phyloP scores from a whole-genome alignment of 371 early-diverging fungal genomes.

The Syncephalastrum monosporum region DNA sequence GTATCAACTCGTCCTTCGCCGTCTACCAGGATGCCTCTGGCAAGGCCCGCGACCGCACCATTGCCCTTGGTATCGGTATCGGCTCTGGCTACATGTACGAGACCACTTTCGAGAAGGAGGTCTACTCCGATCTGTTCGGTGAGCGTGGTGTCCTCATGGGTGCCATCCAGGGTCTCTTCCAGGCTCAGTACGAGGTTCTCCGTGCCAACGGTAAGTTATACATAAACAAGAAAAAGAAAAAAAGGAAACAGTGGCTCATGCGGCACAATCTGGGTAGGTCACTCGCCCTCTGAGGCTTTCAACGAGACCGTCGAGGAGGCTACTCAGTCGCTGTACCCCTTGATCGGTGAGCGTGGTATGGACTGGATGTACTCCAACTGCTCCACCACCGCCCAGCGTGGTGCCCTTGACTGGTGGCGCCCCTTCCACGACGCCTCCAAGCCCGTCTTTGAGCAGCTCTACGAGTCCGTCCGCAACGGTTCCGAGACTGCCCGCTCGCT shows the following conservation, averaged over 20 bases:
- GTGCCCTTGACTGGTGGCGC: constrained; percentile 97
- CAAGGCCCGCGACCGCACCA: constrained; percentile 89
- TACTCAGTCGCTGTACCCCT: constrained; percentile 95
- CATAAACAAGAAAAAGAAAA: neutral
- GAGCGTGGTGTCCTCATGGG: constrained; percentile 99
- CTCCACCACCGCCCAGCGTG: constrained; percentile 93
- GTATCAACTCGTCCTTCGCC: constrained; percentile 97
- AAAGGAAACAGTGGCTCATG: constrained; percentile 1
- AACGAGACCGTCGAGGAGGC: constrained; percentile 99
- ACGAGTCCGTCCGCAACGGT: constrained; percentile 86
- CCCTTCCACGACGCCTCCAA: constrained; percentile 91
- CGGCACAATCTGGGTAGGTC: constrained; percentile 37
- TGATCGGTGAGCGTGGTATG: constrained; percentile 97
- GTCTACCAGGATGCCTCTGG: constrained; percentile 94
- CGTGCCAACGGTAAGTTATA: constrained; percentile 72
- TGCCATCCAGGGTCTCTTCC: constrained; percentile 96
- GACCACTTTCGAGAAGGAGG: constrained; percentile 96
- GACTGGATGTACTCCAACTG: constrained; percentile 98
- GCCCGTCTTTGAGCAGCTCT: constrained; percentile 93
- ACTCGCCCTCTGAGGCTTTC: constrained; percentile 97
- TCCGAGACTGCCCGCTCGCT: constrained; percentile 88
- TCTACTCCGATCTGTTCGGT: constrained; percentile 95
- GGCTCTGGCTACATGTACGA: constrained; percentile 97
- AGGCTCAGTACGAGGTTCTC: constrained; percentile 96
- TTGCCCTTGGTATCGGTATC: constrained; percentile 92